Evolutionary conservation across 768 basidiomycete genomes (phyloP), one percentile per base, ranked within the genome.

Genomic region (Lactarius pseudohatsudake): DNA sequence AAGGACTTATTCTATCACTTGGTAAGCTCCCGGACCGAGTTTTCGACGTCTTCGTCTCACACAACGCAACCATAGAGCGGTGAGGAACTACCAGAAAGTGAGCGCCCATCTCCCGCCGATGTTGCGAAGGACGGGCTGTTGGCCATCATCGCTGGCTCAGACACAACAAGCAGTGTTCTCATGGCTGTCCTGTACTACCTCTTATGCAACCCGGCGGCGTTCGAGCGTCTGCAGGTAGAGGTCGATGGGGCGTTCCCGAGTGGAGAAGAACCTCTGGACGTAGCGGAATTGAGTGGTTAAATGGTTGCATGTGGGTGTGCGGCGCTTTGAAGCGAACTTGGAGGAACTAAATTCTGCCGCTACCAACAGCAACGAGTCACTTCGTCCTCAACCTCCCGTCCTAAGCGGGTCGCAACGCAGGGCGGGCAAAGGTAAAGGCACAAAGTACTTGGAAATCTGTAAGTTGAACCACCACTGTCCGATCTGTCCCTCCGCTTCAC

Each of bases 1-100:
- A 77, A 76, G 45, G 79, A 80, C 63, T 69, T 81, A 2, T 81
- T 79, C 67, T 74, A 78, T 66, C 73, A 81, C 68, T 65, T 80
- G 57, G 79, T 81, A 69, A 7, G 71, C 22, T 34, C 28, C 30
- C 7, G 1, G 2, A n/a, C 18, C 18, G 4, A 11, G 9, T 28
- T 11, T 22, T 15, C 4, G 11, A 10, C 11, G 2, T 4, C 50
- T 13, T 26, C 13, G 4, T 26, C 47, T 50, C 13, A 50, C 22
- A 26, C 22, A 15, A 50, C 18, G 18, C 18, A 0, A 9, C 4
- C 30, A 28, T 70, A 64, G 47, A 69, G 20, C 58, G 28, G 53
- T 13, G 67, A n/a, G 50, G 64, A 41, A 13, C 36, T 22, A 0
- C 18, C 32, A 13, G 38, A 58, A 58, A 40, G 22, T 26, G 22